Evolutionary conservation across 345 rosid genomes (phyloP).

Genomic region (Eucalyptus guilfoylei): DNA sequence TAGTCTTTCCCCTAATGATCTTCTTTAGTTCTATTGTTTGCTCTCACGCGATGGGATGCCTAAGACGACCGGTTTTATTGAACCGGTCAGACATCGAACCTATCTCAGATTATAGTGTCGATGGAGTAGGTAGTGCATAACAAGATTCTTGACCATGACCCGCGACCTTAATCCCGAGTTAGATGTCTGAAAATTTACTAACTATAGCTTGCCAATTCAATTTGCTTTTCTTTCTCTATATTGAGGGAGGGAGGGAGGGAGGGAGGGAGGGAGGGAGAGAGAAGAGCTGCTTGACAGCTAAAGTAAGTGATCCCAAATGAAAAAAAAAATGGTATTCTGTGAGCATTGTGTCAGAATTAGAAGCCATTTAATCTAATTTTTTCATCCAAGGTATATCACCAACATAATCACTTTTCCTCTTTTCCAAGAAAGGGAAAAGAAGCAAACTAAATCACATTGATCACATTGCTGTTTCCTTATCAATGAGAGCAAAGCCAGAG

Average conservation of each 20-base stretch:
- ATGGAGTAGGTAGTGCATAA: background rate
- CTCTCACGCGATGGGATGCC: background rate
- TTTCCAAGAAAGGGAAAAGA: background rate
- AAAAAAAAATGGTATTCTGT: background rate
- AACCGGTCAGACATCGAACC: background rate
- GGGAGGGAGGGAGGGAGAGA: background rate
- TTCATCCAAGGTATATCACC: background rate
- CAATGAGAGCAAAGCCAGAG: constrained; percentile 44
- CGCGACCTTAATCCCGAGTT: background rate
- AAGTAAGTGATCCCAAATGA: background rate
- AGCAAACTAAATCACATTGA: background rate
- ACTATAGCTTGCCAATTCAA: background rate
- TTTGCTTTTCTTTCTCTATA: background rate
- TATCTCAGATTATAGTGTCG: background rate
- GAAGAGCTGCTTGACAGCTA: background rate
- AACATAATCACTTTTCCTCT: background rate
- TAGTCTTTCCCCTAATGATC: background rate
- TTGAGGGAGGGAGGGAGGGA: no score
- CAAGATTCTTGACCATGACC: background rate
- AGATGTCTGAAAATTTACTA: background rate
- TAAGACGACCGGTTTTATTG: background rate
- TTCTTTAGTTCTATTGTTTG: background rate
- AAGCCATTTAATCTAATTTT: background rate
- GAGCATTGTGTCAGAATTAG: background rate
- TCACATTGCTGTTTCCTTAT: background rate